phyloP scores from a whole-genome alignment of 306 rosid species.

The Sophora flavescens region DNA sequence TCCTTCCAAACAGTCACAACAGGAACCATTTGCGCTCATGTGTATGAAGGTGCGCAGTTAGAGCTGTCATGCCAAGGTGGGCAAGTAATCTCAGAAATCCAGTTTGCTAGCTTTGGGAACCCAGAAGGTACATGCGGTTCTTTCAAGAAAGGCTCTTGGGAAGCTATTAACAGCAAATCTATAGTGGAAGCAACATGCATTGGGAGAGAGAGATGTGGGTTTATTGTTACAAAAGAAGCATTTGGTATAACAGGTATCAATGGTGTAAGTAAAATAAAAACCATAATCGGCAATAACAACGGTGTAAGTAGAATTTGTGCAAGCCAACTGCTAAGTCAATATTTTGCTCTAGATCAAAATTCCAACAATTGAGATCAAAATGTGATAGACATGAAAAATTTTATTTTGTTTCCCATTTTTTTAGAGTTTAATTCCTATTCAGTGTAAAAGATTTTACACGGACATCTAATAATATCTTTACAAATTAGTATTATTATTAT shows the following conservation, averaged over 20 bases:
- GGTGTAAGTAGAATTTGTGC: background rate
- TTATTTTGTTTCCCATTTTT: no score
- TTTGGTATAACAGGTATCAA: background rate
- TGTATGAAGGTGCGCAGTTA: background rate
- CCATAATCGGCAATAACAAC: background rate
- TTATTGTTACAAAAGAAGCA: background rate
- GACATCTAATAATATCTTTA: no score
- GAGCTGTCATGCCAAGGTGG: constrained; percentile 2
- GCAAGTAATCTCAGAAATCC: background rate
- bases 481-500: no score
- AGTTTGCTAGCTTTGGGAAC: background rate
- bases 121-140: background rate
- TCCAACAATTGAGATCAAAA: no score
- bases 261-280: background rate
- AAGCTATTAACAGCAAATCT: background rate
- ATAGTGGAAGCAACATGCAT: constrained; percentile 30
- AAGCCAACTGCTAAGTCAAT: constrained; percentile 13
- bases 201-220: constrained; percentile 11
- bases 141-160: constrained; percentile 36
- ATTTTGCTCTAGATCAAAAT: no score
- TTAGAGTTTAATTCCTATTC: no score
- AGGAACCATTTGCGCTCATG: constrained; percentile 24
- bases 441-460: no score
- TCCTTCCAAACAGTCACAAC: constrained; percentile 17
- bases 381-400: no score